Evolutionary conservation across 2,329 filamentous ascomycete species (phyloP).

Genomic region (Clarireedia homoeocarpa): DNA sequence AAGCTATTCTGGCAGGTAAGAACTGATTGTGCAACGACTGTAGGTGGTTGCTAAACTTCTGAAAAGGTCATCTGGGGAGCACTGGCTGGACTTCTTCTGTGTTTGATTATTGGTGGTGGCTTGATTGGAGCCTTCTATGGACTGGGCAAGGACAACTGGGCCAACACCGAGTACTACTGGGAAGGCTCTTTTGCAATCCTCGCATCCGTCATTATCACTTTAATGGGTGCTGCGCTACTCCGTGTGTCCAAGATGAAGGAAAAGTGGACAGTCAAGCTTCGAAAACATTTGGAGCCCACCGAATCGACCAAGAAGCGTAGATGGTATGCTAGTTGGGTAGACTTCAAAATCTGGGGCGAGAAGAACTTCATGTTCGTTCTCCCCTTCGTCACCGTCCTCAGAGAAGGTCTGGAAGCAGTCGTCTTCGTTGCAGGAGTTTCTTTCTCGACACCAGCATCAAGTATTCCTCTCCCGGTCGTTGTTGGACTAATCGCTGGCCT

Average conservation of each 20-base stretch:
- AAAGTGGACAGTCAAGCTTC: conserved; percentile 82
- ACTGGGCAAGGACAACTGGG: conserved; percentile 59
- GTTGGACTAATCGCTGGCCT: conserved; percentile 61
- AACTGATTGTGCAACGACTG: not conserved
- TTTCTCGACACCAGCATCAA: conserved; percentile 63
- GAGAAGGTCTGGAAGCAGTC: conserved; percentile 80
- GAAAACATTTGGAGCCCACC: conserved; percentile 50
- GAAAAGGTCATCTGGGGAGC: conserved; percentile 51
- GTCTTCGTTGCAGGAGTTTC: conserved; percentile 82
- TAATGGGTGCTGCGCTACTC: conserved; percentile 73
- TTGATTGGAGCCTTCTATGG: conserved; percentile 60
- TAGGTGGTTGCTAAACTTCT: not conserved
- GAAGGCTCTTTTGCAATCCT: conserved; percentile 72
- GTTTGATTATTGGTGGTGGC: conserved; percentile 49
- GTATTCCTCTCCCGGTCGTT: conserved; percentile 72
- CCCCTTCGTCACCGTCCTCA: conserved; percentile 79
- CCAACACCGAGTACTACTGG: conserved; percentile 65
- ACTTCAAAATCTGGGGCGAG: conserved; percentile 57
- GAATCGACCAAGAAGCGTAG: conserved; percentile 26
- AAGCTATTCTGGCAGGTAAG: conserved; percentile 50
- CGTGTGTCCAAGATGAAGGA: conserved; percentile 76
- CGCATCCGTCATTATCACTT: conserved; percentile 70
- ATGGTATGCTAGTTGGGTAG: conserved; percentile 29
- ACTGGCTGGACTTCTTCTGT: conserved; percentile 43
- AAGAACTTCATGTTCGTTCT: conserved; percentile 82